Evolutionary conservation across 768 basidiomycete species (phyloP).

Genomic region (Hypholoma fasciculare): DNA sequence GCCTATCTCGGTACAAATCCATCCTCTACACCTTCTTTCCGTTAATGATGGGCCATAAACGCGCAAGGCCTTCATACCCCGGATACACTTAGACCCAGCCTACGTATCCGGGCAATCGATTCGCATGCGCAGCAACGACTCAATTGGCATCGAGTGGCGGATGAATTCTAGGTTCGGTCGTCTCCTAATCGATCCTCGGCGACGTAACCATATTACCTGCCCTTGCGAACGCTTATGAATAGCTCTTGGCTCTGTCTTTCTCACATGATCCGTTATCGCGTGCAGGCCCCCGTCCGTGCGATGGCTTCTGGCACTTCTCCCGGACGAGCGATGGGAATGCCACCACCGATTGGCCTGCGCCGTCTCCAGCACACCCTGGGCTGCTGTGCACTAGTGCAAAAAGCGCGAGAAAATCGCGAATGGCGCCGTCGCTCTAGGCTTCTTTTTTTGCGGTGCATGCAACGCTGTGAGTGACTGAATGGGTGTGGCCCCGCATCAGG

Average conservation of each 20-base stretch:
- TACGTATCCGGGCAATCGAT: not conserved
- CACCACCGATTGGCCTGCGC: not conserved
- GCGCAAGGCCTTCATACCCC: not conserved
- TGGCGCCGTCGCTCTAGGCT: too few species aligned
- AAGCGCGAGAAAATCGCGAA: too few species aligned
- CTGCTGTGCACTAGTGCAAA: too few species aligned
- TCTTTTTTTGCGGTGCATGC: too few species aligned
- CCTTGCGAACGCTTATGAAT: not conserved
- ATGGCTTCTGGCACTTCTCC: not conserved
- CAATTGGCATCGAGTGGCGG: not conserved
- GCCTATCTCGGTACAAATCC: not conserved
- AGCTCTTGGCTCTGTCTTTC: not conserved
- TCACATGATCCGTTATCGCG: constrained; percentile 10
- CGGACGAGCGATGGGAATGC: not conserved
- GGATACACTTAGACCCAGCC: not conserved
- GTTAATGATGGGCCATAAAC: not conserved
- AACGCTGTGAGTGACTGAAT: too few species aligned
- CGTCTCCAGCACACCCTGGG: not conserved
- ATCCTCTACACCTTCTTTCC: not conserved
- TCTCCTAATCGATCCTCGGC: not conserved
- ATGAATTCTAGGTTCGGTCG: not conserved
- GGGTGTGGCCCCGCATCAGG: too few species aligned
- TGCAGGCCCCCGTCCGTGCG: not conserved
- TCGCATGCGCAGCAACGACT: not conserved
- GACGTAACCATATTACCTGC: not conserved